Percentiles rank a stretch among this genome's conserved stretches.
Evolutionary conservation across 495 filamentous ascomycete species (phyloP).

Genomic region (Darksidea phi): DNA sequence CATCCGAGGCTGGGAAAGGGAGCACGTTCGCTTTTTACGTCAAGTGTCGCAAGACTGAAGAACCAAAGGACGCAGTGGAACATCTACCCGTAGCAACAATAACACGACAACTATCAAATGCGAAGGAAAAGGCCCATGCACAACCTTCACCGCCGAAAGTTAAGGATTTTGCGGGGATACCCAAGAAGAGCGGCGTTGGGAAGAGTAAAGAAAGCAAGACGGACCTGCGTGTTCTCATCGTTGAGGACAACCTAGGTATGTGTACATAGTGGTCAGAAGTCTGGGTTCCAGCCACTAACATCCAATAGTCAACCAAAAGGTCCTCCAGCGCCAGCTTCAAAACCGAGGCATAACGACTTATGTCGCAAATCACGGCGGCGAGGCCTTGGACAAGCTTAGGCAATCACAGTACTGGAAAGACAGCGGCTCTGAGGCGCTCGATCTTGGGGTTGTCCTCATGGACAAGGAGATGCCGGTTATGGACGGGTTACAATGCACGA

Average conservation of each 20-base stretch:
- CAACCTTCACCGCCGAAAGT: slow-evolving; percentile 23
- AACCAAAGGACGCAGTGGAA: slow-evolving; percentile 35
- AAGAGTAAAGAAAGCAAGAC: neutral
- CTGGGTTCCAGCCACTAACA: too few species aligned
- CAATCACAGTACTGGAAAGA: slow-evolving; percentile 39
- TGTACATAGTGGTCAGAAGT: too few species aligned
- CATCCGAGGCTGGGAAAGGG: slow-evolving; percentile 66
- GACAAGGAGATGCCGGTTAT: slow-evolving; percentile 86
- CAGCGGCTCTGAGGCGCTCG: slow-evolving; percentile 41
- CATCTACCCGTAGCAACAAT: slow-evolving; percentile 9
- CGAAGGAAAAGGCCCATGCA: slow-evolving; percentile 8
- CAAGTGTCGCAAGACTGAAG: slow-evolving; percentile 52
- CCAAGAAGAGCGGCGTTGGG: neutral
- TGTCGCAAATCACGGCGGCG: slow-evolving; percentile 71
- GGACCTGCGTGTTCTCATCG: slow-evolving; percentile 59
- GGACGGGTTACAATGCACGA: slow-evolving; percentile 70
- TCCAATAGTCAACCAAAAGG: slow-evolving; percentile 67
- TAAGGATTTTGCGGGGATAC: slow-evolving; percentile 34
- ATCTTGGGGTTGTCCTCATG: slow-evolving; percentile 69
- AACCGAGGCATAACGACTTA: slow-evolving; percentile 63
- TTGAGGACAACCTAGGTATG: slow-evolving; percentile 63
- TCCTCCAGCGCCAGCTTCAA: slow-evolving; percentile 62
- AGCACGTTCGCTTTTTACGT: slow-evolving; percentile 87
- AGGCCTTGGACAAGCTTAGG: slow-evolving; percentile 63
- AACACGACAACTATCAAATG: slow-evolving; percentile 22